These are phyloP conservation scores for Alternaria consortialis DNA, from an alignment of 2,329 filamentous ascomycete genomes.

Conservation along the genomic window DNA sequence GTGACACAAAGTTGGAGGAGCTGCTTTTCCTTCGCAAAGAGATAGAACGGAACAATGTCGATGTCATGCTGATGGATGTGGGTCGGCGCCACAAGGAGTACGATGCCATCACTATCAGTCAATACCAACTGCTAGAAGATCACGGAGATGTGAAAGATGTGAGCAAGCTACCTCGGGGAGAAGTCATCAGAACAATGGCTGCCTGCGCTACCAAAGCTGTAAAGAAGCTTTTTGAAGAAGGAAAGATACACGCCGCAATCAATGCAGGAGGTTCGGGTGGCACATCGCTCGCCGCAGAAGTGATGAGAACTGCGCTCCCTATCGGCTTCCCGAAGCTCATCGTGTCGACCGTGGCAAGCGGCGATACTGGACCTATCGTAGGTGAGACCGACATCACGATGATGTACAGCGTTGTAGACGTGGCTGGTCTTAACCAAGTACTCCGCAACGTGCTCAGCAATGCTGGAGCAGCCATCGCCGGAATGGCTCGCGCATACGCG, in stretches of 20 bases:
- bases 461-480: slow-evolving; percentile 68
- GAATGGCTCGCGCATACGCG: slow-evolving; percentile 63
- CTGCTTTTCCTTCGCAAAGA: slow-evolving; percentile 63
- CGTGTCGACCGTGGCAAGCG: slow-evolving; percentile 74
- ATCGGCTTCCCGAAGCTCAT: slow-evolving; percentile 75
- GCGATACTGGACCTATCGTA: slow-evolving; percentile 70
- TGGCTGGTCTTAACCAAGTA: slow-evolving; percentile 71
- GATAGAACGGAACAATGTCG: slow-evolving; percentile 48
- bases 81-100: slow-evolving; percentile 58
- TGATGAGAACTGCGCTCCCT: slow-evolving; percentile 69
- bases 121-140: slow-evolving; percentile 53
- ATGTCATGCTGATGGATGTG: slow-evolving; percentile 64
- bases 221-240: slow-evolving; percentile 48
- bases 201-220: slow-evolving; percentile 57
- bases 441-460: slow-evolving; percentile 68
- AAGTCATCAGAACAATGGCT: slow-evolving; percentile 67
- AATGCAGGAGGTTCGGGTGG: slow-evolving; percentile 70
- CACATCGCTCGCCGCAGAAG: slow-evolving; percentile 66
- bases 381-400: slow-evolving; percentile 74
- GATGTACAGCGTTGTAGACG: slow-evolving; percentile 76
- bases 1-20: slow-evolving; percentile 71
- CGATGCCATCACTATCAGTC: slow-evolving; percentile 58
- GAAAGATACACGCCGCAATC: slow-evolving; percentile 64
- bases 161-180: slow-evolving; percentile 58
- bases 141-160: slow-evolving; percentile 43